phyloP scores from a whole-genome alignment of 2,329 filamentous ascomycete genomes.

The Pseudogymnoascus sp. region DNA sequence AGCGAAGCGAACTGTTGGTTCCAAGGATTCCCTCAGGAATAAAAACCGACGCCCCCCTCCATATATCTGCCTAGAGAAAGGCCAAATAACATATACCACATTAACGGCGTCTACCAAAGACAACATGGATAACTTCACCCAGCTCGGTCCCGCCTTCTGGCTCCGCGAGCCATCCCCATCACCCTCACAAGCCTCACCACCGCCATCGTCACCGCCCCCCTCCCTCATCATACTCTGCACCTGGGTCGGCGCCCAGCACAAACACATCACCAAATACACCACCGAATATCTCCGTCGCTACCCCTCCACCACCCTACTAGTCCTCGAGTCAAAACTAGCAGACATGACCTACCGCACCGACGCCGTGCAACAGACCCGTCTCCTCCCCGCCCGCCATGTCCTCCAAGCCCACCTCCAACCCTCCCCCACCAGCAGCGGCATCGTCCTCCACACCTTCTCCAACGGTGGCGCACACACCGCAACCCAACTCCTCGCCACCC shows the following conservation, averaged over 20 bases:
- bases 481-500: constrained; percentile 15
- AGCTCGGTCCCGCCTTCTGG: not conserved
- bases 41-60: not conserved
- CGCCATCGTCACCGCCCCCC: not conserved
- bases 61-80: not conserved
- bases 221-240: constrained; percentile 41
- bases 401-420: constrained; percentile 15
- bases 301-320: constrained; percentile 31
- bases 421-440: constrained; percentile 21
- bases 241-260: constrained; percentile 48
- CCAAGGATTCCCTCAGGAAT: no score
- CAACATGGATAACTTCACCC: not conserved
- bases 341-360: not conserved
- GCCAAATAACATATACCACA: not conserved
- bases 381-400: constrained; percentile 33
- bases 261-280: constrained; percentile 47
- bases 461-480: constrained; percentile 42
- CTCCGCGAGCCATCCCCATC: not conserved
- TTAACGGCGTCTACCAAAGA: not conserved
- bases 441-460: constrained; percentile 48
- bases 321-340: not conserved
- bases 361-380: not conserved
- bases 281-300: constrained; percentile 43
- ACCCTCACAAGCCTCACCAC: not conserved
- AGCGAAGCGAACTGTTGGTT: no score